Conservation (phyloP, 352 stramenopile species). For the Phytophthora palmivora region DNA sequence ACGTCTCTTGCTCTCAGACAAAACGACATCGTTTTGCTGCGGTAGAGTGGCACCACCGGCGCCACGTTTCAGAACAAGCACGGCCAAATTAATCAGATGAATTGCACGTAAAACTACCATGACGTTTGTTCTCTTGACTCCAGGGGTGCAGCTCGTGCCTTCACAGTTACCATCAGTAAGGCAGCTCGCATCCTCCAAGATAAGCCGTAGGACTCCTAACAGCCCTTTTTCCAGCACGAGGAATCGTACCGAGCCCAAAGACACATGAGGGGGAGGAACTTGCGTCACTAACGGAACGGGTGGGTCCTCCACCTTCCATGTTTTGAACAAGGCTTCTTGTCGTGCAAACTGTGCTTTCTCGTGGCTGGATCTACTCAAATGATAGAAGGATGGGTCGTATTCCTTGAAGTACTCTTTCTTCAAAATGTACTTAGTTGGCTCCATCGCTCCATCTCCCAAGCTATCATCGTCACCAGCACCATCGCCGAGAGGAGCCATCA, state of each 20-base stretch:
- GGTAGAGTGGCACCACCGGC: conserved; percentile 8
- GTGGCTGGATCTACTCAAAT: conserved; percentile 76
- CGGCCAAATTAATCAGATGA: conserved; percentile 72
- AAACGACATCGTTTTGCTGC: conserved; percentile 37
- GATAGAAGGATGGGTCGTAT: conserved; percentile 85
- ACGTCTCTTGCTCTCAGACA: conserved; percentile 56
- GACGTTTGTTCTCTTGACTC: conserved; percentile 63
- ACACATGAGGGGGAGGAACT: conserved; percentile 62
- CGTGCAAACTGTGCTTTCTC: conserved; percentile 82
- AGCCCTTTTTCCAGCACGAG: conserved; percentile 73
- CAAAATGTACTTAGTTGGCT: conserved; percentile 78
- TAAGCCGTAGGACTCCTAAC: conserved; percentile 67
- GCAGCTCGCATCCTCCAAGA: conserved; percentile 67
- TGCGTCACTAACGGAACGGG: conserved; percentile 74
- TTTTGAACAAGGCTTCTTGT: conserved; percentile 86
- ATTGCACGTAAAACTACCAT: conserved; percentile 73
- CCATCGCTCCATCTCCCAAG: conserved; percentile 58
- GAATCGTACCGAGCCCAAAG: conserved; percentile 57
- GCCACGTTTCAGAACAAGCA: conserved; percentile 65
- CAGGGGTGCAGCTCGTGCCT: conserved; percentile 20
- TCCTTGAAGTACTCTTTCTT: conserved; percentile 83
- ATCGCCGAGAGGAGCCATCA: conserved; percentile 41
- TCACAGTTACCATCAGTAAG: conserved; percentile 21
- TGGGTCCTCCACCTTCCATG: conserved; percentile 73
- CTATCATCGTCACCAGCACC: conserved; percentile 42